These are phyloP conservation scores for Polygonum aviculare DNA, from an alignment of 148 eudicot species.

Conservation along the genomic window DNA sequence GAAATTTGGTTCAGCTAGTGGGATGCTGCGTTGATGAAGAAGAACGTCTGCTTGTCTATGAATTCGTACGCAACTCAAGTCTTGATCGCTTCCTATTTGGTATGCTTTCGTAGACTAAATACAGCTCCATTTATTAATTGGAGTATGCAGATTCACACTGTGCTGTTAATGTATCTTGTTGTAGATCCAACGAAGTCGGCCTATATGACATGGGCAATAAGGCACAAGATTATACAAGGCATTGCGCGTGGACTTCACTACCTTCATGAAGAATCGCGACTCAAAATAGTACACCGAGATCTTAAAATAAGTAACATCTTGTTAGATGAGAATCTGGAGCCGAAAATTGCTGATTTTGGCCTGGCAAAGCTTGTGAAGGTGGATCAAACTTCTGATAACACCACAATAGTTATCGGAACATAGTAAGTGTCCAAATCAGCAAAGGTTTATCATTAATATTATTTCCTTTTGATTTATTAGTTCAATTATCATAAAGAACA, in stretches of 20 bases:
- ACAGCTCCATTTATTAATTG: background rate
- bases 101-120: background rate
- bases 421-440: no score
- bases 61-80: constrained; percentile 39
- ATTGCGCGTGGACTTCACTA: constrained; percentile 33
- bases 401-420: background rate
- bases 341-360: background rate
- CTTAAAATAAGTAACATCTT: constrained; percentile 33
- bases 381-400: background rate
- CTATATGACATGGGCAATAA: constrained; percentile 25
- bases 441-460: no score
- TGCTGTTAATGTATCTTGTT: background rate
- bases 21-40: constrained; percentile 45
- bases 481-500: background rate
- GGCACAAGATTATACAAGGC: constrained; percentile 30
- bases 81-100: constrained; percentile 39
- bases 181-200: constrained; percentile 10
- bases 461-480: background rate
- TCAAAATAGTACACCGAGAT: constrained; percentile 33
- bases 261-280: constrained; percentile 34
- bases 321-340: constrained; percentile 23
- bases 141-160: background rate
- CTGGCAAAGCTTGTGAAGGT: background rate
- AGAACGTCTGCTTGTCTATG: constrained; percentile 38
- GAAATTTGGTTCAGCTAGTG: constrained; percentile 43